Base-by-base conservation (phyloP, 192 early-diverging fungal genomes). In the Backusella circina region DNA sequence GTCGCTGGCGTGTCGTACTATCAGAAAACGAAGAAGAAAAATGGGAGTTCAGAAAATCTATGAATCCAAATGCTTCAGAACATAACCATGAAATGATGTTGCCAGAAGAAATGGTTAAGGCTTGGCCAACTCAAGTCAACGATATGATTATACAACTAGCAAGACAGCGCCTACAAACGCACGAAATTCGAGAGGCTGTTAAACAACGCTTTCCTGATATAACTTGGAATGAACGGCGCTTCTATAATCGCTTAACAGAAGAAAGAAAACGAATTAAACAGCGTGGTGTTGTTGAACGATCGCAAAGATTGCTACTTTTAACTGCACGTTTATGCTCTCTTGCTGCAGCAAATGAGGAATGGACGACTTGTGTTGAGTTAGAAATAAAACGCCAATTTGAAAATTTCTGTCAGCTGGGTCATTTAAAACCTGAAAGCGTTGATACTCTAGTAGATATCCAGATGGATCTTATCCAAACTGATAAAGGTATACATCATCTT, bases 41-140 rank as follows among this genome's bases (percentile, higher is more conserved):
- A 44, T 89, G 88, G 88, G 82, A 88, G 57, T 89, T 89, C 50
- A 73, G 86, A n/a, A 87, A 89, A 72, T 87, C 88, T 28, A 77
- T 83, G 57, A 89, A 85, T 74, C 84, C 88, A 26, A 80, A 79
- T 15, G 83, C 85, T 21, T 82, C 79, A 65, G 83, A 84, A 65
- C 88, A 89, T 50, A 89, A 89, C 72, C 88, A 89, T 44, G 84
- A 86, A 26, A 76, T 89, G 47, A 85, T 84, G 39, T 78, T 83
- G 18, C 87, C 87, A n/a, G 85, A 87, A 54, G 81, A 86, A 28
- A 87, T 89, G 73, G 85, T 84, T 2, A 83, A 83, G 72, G 80
- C 86, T 15, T 89, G 88, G 88, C 88, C 88, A 9, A 26, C 81
- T 5, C 70, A 74, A 18, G 86, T 87, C 31, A 83, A 85, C 67